These are phyloP conservation scores for Deinandra increscens DNA, from an alignment of 129 eudicot species.

Conservation along the genomic window DNA sequence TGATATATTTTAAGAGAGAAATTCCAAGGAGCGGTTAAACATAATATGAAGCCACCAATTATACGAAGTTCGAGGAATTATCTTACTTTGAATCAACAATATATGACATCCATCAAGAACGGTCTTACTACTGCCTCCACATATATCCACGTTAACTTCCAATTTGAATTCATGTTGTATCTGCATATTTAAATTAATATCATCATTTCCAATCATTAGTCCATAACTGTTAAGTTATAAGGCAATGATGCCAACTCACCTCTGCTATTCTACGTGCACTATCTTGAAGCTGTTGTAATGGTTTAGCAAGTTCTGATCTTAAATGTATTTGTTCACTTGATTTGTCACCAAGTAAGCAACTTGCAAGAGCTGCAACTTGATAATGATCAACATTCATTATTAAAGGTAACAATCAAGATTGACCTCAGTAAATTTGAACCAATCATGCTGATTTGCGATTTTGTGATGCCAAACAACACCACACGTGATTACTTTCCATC, in stretches of 20 bases:
- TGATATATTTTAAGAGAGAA: background rate
- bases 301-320: conserved; percentile 90
- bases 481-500: too few species aligned
- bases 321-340: conserved; percentile 86
- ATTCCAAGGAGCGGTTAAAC: background rate
- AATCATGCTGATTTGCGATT: too few species aligned
- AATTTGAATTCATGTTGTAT: conserved; percentile 96
- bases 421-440: too few species aligned
- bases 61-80: background rate
- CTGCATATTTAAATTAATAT: conserved; percentile 36
- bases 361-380: conserved; percentile 93
- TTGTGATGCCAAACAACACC: too few species aligned
- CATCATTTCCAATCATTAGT: background rate
- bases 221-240: background rate
- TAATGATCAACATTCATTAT: conserved; percentile 97
- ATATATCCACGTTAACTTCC: conserved; percentile 84
- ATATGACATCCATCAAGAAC: conserved; percentile 96
- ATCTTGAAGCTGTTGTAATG: conserved; percentile 95
- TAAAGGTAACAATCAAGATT: too few species aligned
- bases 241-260: conserved; percentile 33
- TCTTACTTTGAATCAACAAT: conserved; percentile 96
- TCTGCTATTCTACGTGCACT: conserved; percentile 96
- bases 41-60: background rate
- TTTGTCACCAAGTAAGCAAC: conserved; percentile 93
- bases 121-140: conserved; percentile 94